Conservation (phyloP, 495 filamentous ascomycete species). For the Podospora comata region DNA sequence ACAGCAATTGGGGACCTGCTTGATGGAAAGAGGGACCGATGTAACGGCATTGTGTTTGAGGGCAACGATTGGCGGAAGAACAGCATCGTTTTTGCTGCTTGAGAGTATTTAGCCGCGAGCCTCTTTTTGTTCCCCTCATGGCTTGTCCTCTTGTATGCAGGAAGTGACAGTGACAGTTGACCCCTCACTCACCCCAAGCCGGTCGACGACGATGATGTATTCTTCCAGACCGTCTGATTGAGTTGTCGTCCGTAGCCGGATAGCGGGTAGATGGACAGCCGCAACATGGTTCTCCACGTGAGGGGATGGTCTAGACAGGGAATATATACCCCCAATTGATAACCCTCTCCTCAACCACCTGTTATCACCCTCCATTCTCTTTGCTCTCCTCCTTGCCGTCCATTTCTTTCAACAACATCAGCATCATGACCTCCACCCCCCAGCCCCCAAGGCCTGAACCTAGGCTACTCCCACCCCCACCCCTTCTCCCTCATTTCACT, state of each 20-base stretch:
- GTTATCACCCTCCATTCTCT: not conserved
- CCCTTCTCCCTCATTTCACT: conserved; percentile 50
- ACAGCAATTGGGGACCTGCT: not conserved
- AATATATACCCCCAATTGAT: not conserved
- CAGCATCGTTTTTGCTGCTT: not conserved
- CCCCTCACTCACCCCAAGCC: not conserved
- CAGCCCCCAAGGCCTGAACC: conserved; percentile 40
- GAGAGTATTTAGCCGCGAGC: not conserved
- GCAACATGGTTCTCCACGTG: not conserved
- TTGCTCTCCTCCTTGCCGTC: not conserved
- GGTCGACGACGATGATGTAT: not conserved
- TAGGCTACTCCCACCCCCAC: conserved; percentile 49
- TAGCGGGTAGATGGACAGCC: not conserved
- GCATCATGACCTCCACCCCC: not conserved
- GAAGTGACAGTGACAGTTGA: not conserved
- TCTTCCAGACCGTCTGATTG: not conserved
- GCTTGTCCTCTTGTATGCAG: not conserved
- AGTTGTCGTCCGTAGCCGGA: not conserved
- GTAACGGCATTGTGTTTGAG: not conserved
- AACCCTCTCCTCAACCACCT: not conserved
- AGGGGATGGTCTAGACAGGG: not conserved
- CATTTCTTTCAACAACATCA: not conserved
- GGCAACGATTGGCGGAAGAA: not conserved
- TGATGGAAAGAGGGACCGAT: not conserved
- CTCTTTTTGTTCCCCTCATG: not conserved